Percentiles rank a stretch among this genome's conserved stretches.
phyloP scores from a whole-genome alignment of 176 grass and related monocot species.

The Zea mays region Zm-B73-REFERENCE-NAM-5.0 NC_050097.1:132265001-132265500 shows the following conservation, averaged over 20 bases:
- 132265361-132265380: neutral
- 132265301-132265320: neutral
- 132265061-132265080: neutral
- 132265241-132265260: neutral
- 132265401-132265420: too few species aligned
- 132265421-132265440: too few species aligned
- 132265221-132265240: neutral
- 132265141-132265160: neutral
- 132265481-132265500: too few species aligned
- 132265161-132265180: neutral
- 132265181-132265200: neutral
- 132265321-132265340: neutral
- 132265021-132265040: too few species aligned
- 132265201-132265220: neutral
- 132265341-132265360: neutral
- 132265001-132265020: neutral
- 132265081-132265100: neutral
- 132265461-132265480: too few species aligned
- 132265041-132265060: neutral
- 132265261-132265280: neutral
- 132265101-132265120: neutral
- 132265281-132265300: neutral
- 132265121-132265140: neutral
- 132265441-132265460: too few species aligned
- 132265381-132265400: too few species aligned